Percentiles rank a stretch among this genome's conserved stretches.
phyloP scores from a whole-genome alignment of 2,329 filamentous ascomycete species.

The Scolecobasidium constrictum region DNA sequence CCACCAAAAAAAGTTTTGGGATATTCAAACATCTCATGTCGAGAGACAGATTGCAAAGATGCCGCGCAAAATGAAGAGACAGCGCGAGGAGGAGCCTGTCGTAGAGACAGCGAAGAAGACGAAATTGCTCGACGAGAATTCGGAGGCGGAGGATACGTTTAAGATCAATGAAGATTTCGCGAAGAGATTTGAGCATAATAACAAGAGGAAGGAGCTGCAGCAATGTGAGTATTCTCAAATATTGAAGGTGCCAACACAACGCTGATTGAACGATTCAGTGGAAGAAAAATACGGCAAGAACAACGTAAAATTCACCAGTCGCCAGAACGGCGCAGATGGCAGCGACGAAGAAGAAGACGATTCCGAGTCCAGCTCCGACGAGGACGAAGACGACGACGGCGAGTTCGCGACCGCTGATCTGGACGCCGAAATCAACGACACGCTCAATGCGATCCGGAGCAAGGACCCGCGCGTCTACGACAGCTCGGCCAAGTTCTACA shows the following conservation, averaged over 20 bases:
- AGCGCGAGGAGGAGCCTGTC: background rate
- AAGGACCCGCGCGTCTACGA: constrained; percentile 93
- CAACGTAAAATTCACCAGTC: constrained; percentile 20
- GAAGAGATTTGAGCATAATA: constrained; percentile 86
- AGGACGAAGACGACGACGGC: constrained; percentile 83
- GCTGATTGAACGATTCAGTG: too few relatives aligned
- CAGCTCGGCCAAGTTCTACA: constrained; percentile 66
- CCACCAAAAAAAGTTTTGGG: too few relatives aligned
- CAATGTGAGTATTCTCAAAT: constrained; percentile 41
- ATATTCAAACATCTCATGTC: too few relatives aligned
- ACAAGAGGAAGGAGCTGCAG: constrained; percentile 83
- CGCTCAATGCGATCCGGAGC: constrained; percentile 72
- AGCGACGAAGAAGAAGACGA: constrained; percentile 32
- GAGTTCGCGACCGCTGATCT: constrained; percentile 76
- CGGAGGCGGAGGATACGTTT: constrained; percentile 31
- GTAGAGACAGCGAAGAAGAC: constrained; percentile 4
- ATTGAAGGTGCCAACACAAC: too few relatives aligned
- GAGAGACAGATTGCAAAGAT: too few relatives aligned
- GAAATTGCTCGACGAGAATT: constrained; percentile 24
- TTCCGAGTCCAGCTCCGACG: constrained; percentile 55
- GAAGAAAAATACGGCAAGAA: constrained; percentile 71
- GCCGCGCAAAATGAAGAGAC: too few relatives aligned
- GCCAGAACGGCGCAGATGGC: constrained; percentile 9
- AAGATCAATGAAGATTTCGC: constrained; percentile 90
- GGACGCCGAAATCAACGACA: constrained; percentile 78